Conservation (phyloP, 768 basidiomycete species). For the Leccinum uliginosum region DNA sequence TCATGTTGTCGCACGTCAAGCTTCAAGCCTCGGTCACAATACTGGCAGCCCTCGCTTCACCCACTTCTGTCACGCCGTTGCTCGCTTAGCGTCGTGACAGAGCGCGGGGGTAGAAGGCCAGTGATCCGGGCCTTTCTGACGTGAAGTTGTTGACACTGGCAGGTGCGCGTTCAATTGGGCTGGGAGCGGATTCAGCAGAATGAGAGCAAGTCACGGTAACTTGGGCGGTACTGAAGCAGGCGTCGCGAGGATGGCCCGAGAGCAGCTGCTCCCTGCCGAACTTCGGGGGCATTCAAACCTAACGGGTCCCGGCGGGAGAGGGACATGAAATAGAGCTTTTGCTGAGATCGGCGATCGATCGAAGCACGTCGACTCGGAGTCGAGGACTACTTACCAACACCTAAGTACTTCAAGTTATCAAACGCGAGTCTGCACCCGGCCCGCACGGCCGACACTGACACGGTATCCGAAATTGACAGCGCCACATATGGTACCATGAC, state of each 20-base stretch:
- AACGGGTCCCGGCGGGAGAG: no score
- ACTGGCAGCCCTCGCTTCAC: conserved; percentile 23
- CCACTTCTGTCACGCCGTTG: conserved; percentile 34
- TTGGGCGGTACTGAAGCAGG: neutral
- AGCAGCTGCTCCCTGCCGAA: neutral
- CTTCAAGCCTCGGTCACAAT: conserved; percentile 17
- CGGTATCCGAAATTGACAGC: conserved; percentile 27
- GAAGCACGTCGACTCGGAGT: neutral
- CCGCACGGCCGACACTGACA: neutral
- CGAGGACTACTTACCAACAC: conserved; percentile 22
- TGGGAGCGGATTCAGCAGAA: neutral
- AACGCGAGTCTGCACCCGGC: conserved; percentile 33
- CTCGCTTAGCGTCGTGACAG: neutral
- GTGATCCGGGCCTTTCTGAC: neutral
- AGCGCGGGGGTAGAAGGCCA: neutral
- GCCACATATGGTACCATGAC: conserved; percentile 47
- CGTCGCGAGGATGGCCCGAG: neutral
- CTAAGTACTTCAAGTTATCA: no score
- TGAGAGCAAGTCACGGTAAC: neutral
- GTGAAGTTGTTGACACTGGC: neutral
- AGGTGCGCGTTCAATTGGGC: neutral
- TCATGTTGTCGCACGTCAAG: conserved; percentile 18
- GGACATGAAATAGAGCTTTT: neutral
- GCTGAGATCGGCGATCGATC: neutral
- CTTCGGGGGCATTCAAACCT: no score